Evolutionary conservation across 306 rosid species (phyloP).

Genomic region (Prunus kanzakura): DNA sequence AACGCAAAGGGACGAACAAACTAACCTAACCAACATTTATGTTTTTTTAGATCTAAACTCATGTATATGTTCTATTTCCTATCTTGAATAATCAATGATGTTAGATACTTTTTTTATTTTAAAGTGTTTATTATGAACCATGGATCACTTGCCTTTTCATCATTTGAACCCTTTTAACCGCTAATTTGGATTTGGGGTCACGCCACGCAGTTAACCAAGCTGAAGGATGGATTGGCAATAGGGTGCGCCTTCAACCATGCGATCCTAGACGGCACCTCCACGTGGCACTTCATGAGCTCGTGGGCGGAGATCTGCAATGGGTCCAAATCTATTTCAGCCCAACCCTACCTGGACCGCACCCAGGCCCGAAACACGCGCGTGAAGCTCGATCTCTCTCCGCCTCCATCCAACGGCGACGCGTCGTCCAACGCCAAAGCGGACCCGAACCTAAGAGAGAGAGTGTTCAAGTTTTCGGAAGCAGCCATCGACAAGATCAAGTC

Average conservation of each 20-base stretch:
- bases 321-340: slow-evolving; percentile 37
- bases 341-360: slow-evolving; percentile 72
- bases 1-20: rapidly evolving
- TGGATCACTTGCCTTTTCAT: neutral
- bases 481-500: slow-evolving; percentile 79
- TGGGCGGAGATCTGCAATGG: slow-evolving; percentile 83
- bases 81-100: too few relatives aligned
- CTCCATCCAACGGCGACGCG: slow-evolving; percentile 19
- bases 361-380: slow-evolving; percentile 77
- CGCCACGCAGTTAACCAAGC: slow-evolving; percentile 62
- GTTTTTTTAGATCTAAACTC: too few relatives aligned
- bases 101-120: too few relatives aligned
- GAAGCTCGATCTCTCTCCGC: slow-evolving; percentile 67
- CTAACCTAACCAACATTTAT: too few relatives aligned
- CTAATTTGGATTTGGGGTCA: neutral
- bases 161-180: neutral
- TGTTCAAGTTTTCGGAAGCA: slow-evolving; percentile 81
- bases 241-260: slow-evolving; percentile 96
- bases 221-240: slow-evolving; percentile 81
- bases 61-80: too few relatives aligned
- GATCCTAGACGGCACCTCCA: slow-evolving; percentile 78
- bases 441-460: slow-evolving; percentile 52
- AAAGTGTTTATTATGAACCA: neutral
- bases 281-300: slow-evolving; percentile 94
- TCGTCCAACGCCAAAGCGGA: slow-evolving; percentile 32